phyloP scores from a whole-genome alignment of 495 filamentous ascomycete species.

The Neurospora discreta region DNA sequence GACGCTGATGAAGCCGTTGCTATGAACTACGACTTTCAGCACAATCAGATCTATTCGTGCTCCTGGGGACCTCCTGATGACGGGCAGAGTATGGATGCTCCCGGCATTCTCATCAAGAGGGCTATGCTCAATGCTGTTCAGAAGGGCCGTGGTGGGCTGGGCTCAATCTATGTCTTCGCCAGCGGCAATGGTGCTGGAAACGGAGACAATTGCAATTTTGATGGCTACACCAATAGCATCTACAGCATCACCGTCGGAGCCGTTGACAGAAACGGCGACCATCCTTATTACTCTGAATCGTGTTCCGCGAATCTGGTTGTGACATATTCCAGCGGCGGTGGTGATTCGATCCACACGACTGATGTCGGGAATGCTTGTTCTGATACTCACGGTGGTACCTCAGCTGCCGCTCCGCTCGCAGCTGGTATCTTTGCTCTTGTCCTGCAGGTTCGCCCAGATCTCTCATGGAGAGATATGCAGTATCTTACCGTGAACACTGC shows the following conservation, averaged over 20 bases:
- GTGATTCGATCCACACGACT: slow-evolving; percentile 87
- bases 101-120: slow-evolving; percentile 73
- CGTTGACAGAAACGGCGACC: slow-evolving; percentile 71
- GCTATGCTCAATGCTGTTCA: slow-evolving; percentile 91
- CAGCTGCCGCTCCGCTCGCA: slow-evolving; percentile 84
- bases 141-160: slow-evolving; percentile 68
- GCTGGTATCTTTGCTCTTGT: slow-evolving; percentile 92
- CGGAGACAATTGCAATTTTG: slow-evolving; percentile 97
- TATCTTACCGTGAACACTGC: slow-evolving; percentile 79
- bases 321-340: slow-evolving; percentile 85
- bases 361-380: slow-evolving; percentile 87
- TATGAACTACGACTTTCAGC: slow-evolving; percentile 81
- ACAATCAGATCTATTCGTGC: slow-evolving; percentile 96
- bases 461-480: slow-evolving; percentile 92
- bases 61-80: slow-evolving; percentile 97
- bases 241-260: slow-evolving; percentile 97
- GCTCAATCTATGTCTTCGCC: slow-evolving; percentile 95
- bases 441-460: slow-evolving; percentile 70
- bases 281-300: slow-evolving; percentile 89
- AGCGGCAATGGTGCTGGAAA: slow-evolving; percentile 83
- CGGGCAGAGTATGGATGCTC: slow-evolving; percentile 85
- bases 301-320: slow-evolving; percentile 94
- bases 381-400: slow-evolving; percentile 79
- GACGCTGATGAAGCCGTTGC: slow-evolving; percentile 87
- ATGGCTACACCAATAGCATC: slow-evolving; percentile 98